Evolutionary conservation across 768 basidiomycete genomes (phyloP).

Genomic region (Xerocomus brunneocitrinus): DNA sequence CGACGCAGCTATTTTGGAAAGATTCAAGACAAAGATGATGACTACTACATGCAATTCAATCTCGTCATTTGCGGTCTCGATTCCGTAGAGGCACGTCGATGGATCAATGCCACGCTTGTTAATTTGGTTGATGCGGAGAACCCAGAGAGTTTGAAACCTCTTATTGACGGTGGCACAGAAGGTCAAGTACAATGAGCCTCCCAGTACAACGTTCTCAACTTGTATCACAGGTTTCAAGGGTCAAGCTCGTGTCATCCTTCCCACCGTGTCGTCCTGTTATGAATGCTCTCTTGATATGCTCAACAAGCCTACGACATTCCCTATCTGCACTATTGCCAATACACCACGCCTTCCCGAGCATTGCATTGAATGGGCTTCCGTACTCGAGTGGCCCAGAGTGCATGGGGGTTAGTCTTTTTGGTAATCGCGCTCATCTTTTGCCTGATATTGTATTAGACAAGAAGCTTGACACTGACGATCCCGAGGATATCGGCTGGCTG

Average conservation of each 20-base stretch:
- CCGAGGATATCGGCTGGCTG: conserved; percentile 94
- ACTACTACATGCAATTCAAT: conserved; percentile 96
- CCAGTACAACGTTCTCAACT: background rate
- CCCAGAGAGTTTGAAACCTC: conserved; percentile 89
- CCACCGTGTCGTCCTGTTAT: conserved; percentile 93
- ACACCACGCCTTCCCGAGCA: conserved; percentile 97
- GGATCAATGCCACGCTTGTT: conserved; percentile 98
- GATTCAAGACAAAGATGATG: conserved; percentile 95
- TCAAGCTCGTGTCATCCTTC: conserved; percentile 94
- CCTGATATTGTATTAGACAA: conserved; percentile 47
- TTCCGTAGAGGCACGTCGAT: conserved; percentile 93
- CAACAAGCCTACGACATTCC: conserved; percentile 94
- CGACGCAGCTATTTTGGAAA: conserved; percentile 82
- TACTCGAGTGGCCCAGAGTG: conserved; percentile 95
- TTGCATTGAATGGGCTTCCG: conserved; percentile 99
- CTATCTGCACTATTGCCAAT: conserved; percentile 98
- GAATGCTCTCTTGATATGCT: conserved; percentile 98
- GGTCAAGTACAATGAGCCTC: conserved; percentile 41
- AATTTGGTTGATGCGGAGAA: conserved; percentile 91
- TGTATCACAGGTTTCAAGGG: conserved; percentile 83
- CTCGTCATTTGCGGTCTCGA: conserved; percentile 96
- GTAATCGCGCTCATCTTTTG: background rate
- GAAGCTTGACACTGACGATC: conserved; percentile 96
- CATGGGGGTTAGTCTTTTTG: conserved; percentile 60
- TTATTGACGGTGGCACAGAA: conserved; percentile 99